Evolutionary conservation across 306 rosid species (phyloP), one percentile per base, ranked within the genome.

Genomic region (Gastrolobium bilobum): DNA sequence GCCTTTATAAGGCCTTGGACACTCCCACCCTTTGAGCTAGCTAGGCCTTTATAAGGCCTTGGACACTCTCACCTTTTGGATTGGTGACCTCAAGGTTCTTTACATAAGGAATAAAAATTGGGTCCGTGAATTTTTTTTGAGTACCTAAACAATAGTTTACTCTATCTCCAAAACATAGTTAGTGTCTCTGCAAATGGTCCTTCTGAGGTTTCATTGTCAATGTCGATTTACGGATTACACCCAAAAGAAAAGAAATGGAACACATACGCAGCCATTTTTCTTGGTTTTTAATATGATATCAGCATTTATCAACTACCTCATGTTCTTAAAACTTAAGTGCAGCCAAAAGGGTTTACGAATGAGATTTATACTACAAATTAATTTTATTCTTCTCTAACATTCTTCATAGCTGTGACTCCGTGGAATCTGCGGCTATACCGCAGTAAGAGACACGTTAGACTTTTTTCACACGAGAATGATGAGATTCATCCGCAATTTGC

Each of bases 401-500:
- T 29, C 63, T 52, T 37, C 35, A 15, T 34, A 1, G n/a, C 34
- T 47, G 47, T 20, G 26, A 46, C 3, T 68, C 2, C 4, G 47
- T 51, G 76, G 76, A 70, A 70, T 70, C 37, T 70, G 11, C 5
- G 26, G 3, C 40, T n/a, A 6, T 42, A 2, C 33, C 15, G n/a
- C 37, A 14, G 3, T 10, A 43, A 44, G 42, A 2, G 30, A 31
- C 57, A 29, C 54, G 40, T 46, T 56, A 26, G 13, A 68, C 46
- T 53, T 43, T 68, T 66, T 66, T 42, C 38, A 4, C 38, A 2
- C 2, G 10, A 42, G 14, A 7, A 43, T 4, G 10, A 65, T 42
- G 10, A 65, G 56, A 67, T 67, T 67, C 73, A 67, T 67, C 54
- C 54, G 10, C 38, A 3, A 8, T 39, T 64, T 34, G 40, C 7